Conservation (phyloP, 352 stramenopile genomes). For the Elongisporangium anandrum region DNA sequence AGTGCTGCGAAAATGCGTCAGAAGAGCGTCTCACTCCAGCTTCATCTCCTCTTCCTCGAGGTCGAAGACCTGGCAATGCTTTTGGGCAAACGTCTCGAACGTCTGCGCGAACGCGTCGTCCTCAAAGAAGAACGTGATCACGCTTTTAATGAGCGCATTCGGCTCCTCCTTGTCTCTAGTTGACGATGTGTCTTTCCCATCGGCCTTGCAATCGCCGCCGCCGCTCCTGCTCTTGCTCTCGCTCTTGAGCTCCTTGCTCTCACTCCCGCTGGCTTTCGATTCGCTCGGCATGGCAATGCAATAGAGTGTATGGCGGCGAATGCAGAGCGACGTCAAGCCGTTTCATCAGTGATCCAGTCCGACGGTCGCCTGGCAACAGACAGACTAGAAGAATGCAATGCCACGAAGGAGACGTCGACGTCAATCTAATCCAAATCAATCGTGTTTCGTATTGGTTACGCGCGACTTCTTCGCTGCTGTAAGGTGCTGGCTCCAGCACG, state of each 20-base stretch:
- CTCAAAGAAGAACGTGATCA: conserved; percentile 78
- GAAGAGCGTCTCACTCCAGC: conserved; percentile 39
- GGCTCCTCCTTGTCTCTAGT: conserved; percentile 6
- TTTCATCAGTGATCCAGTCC: conserved; percentile 1
- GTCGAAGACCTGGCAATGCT: conserved; percentile 59
- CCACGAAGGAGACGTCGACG: neutral
- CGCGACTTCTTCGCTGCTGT: neutral
- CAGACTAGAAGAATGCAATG: too few relatives aligned
- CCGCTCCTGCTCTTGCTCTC: conserved; percentile 17
- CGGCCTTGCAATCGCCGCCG: conserved; percentile 13
- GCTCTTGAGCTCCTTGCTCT: conserved; percentile 6
- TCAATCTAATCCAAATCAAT: conserved; percentile 3
- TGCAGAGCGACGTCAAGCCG: neutral
- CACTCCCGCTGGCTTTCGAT: conserved; percentile 19
- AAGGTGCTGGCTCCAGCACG: neutral
- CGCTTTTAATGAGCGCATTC: conserved; percentile 47
- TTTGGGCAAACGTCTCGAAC: conserved; percentile 66
- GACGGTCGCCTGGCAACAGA: neutral
- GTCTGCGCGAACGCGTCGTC: conserved; percentile 71
- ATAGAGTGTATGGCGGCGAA: too few relatives aligned
- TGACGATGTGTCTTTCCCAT: conserved; percentile 22
- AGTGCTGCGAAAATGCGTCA: neutral
- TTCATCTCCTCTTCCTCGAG: conserved; percentile 78
- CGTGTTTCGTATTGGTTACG: neutral
- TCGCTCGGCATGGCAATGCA: conserved; percentile 4